Evolutionary conservation across 106 monocot genomes (phyloP), one percentile per base, ranked within the genome.

Genomic region (Posidonia australis): DNA sequence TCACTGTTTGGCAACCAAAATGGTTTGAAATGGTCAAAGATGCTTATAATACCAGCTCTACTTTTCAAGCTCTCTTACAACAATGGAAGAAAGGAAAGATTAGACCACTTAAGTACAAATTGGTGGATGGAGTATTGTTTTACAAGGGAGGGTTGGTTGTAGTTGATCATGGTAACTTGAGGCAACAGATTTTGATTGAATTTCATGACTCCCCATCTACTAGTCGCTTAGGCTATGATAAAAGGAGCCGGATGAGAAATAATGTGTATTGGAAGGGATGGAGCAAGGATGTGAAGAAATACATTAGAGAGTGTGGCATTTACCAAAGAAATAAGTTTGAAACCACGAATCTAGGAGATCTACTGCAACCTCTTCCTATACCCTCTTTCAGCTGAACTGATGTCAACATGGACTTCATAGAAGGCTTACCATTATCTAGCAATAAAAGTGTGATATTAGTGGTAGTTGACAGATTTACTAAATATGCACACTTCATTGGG

Each of bases 371-470:
- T 0, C 11, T 75, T 1, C 68, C 54, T 0, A 23, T 62, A 27
- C 62, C 68, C 0, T 5, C 1, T 10, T 0, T 22, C 4, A 17
- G 44, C 0, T 69, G 47, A 63, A 0, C 25, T 0, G 69, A 76
- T 14, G 11, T 64, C 1, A 21, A 19, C 0, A 54, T 69, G 69
- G 63, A 76, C 3, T 76, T 76, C 47, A 69, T 69, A 5, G 74
- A 74, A 25, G 61, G 51, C 0, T 7, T 67, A 1, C 61, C 67
- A 0, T 2, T 3, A 1, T 55, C 47, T 5, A 9, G 31, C 7
- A 25, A 32, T 0, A 13, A 45, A 0, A 18, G 1, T n/a, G 3
- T 11, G 1, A 69, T 76, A 0, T 10, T 76, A 5, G 68, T 76
- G 0, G 56, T 76, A 5, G 75, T 75, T 0, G 75, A 75, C 4